These are phyloP conservation scores for Lipomyces kockii DNA, from an alignment of 805 yeast genomes.

Conservation along the genomic window DNA sequence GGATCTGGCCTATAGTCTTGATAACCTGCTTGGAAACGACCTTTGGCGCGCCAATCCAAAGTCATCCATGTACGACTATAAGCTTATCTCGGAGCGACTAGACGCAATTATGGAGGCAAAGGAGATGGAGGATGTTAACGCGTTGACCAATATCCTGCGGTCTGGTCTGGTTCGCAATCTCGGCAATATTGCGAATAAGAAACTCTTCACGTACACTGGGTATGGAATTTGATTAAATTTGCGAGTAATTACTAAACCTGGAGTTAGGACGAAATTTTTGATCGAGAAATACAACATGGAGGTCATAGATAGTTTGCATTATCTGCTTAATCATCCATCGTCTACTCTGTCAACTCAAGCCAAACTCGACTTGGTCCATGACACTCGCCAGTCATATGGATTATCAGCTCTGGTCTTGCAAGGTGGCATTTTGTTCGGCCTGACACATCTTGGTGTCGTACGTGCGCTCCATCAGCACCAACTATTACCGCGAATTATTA, in stretches of 20 bases:
- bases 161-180: conserved; percentile 83
- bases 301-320: conserved; percentile 69
- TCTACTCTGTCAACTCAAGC: conserved; percentile 49
- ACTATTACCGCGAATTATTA: conserved; percentile 79
- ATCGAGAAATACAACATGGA: conserved; percentile 87
- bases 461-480: conserved; percentile 77
- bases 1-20: conserved; percentile 51
- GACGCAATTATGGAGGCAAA: conserved; percentile 66
- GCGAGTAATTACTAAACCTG: neutral
- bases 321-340: conserved; percentile 50
- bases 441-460: conserved; percentile 92
- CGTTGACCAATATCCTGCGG: conserved; percentile 68
- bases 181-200: conserved; percentile 84
- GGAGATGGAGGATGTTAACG: conserved; percentile 58
- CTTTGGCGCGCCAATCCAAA: conserved; percentile 64
- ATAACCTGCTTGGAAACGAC: conserved; percentile 48
- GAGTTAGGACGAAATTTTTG: conserved; percentile 70
- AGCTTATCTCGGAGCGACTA: conserved; percentile 75
- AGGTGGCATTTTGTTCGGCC: conserved; percentile 93
- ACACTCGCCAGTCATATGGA: conserved; percentile 84
- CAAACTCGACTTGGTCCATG: conserved; percentile 79
- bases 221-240: neutral
- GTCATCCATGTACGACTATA: conserved; percentile 80
- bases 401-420: conserved; percentile 88
- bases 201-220: conserved; percentile 77